Evolutionary conservation across 495 filamentous ascomycete genomes (phyloP), one percentile per base, ranked within the genome.

Genomic region (Xylaria palmicola): DNA sequence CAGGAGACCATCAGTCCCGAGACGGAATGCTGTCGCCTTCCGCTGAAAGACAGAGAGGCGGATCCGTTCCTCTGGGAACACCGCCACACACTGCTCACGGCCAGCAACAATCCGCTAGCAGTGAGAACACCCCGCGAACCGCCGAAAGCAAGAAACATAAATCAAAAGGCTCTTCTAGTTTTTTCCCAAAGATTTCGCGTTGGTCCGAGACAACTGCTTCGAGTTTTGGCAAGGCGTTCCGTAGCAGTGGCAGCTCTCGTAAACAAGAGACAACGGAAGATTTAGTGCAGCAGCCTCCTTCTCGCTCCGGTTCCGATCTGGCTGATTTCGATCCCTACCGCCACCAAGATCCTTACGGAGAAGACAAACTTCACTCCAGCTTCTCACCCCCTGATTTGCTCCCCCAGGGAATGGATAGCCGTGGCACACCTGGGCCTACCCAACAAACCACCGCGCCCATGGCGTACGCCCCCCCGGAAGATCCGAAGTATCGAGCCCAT

Each of bases 141-240:
- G 89, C 90, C 29, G 92, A 93, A 74, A 81, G 84, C 59, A 87
- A 88, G 66, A 97, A 97, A 77, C 92, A 96, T 74, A 95, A 96
- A 73, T 94, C 91, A 10, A 90, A 84, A 73, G 87, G 84, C 66
- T 93, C 92, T 13, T 94, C 91, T 4, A 87, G 96, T 71, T 94
- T 82, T 77, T 81, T 92, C 76, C 90, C 92, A 24, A 96, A 93
- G 74, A 90, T 97, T 60, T 98, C 95, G 12, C 86, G 94, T 30
- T 99, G 94, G 94, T 97, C 93, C 4, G 93, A 94, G 74, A 97
- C 94, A 20, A 98, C 94, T 4, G 83, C 92, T 22, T 94, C 95
- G 0, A 83, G 76, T 61, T 68, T 83, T 12, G 72, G 76, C 48
- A 72, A 73, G 49, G 76, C 77, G 10, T 85, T 85, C 69, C 75